Evolutionary conservation across 2,329 filamentous ascomycete species (phyloP).

Genomic region (Curvularia hawaiiensis): DNA sequence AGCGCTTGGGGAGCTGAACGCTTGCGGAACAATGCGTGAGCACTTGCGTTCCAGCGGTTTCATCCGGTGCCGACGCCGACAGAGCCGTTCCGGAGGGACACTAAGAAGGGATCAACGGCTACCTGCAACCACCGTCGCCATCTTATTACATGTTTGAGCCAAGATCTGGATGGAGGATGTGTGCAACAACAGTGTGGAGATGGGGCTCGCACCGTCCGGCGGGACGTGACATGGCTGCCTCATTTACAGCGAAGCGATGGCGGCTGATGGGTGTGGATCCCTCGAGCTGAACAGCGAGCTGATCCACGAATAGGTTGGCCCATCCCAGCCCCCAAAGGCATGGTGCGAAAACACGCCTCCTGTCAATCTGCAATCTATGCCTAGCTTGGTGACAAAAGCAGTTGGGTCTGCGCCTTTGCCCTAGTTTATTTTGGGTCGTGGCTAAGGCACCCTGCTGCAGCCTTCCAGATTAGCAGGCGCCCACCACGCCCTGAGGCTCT

Average conservation of each 20-base stretch:
- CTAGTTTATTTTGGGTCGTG: conserved; percentile 11
- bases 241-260: conserved; percentile 1
- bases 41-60: background rate
- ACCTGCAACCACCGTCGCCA: background rate
- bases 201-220: background rate
- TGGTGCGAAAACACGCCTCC: conserved; percentile 2
- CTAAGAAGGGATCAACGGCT: background rate
- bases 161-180: background rate
- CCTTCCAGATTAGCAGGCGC: conserved; percentile 10
- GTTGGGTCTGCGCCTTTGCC: conserved; percentile 1
- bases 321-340: background rate
- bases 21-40: conserved; percentile 2
- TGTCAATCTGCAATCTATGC: conserved; percentile 7
- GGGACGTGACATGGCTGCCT: background rate
- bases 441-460: conserved; percentile 9
- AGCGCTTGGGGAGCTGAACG: background rate
- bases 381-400: conserved; percentile 4
- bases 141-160: conserved; percentile 7
- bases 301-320: conserved; percentile 3
- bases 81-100: background rate
- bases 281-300: conserved; percentile 7
- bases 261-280: conserved; percentile 2
- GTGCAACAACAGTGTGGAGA: background rate
- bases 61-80: background rate
- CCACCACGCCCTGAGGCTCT: conserved; percentile 6